Percentiles rank a stretch among this genome's conserved stretches.
Evolutionary conservation across 441 rosid species (phyloP).

Genomic region (Euphorbia schlechtendalii): DNA sequence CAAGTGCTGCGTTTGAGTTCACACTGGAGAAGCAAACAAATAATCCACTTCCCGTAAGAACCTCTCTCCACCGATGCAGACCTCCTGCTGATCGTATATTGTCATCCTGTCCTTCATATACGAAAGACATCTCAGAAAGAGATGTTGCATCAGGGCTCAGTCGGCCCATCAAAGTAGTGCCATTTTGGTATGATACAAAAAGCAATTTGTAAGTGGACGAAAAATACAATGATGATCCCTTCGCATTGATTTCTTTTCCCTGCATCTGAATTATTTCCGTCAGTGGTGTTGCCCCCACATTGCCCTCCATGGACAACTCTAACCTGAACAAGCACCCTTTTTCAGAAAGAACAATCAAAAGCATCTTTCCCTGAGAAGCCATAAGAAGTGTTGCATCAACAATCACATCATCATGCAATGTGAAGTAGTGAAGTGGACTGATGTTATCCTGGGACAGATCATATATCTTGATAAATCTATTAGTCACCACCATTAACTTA

Average conservation of each 20-base stretch:
- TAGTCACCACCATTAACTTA: slow-evolving; percentile 91
- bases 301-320: slow-evolving; percentile 71
- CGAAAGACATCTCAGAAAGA: slow-evolving; percentile 62
- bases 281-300: slow-evolving; percentile 87
- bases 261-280: slow-evolving; percentile 65
- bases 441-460: slow-evolving; percentile 98
- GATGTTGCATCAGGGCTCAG: slow-evolving; percentile 66
- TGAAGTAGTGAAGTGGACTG: slow-evolving; percentile 94
- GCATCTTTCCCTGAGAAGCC: slow-evolving; percentile 83
- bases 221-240: slow-evolving; percentile 89
- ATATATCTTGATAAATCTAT: slow-evolving; percentile 92
- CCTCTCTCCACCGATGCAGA: slow-evolving; percentile 94
- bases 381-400: slow-evolving; percentile 85
- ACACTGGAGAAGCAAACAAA: slow-evolving; percentile 79
- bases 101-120: slow-evolving; percentile 82
- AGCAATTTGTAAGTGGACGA: slow-evolving; percentile 77
- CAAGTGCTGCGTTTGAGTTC: slow-evolving; percentile 79
- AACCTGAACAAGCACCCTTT: slow-evolving; percentile 76
- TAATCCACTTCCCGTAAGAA: slow-evolving; percentile 74
- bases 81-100: slow-evolving; percentile 73
- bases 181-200: slow-evolving; percentile 87
- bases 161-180: slow-evolving; percentile 79
- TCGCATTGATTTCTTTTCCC: slow-evolving; percentile 63
- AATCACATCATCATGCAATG: slow-evolving; percentile 75
- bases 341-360: slow-evolving; percentile 92